These are phyloP conservation scores for Scheffersomyces parashehatae DNA, from an alignment of 1,139 yeast species.

Conservation along the genomic window DNA sequence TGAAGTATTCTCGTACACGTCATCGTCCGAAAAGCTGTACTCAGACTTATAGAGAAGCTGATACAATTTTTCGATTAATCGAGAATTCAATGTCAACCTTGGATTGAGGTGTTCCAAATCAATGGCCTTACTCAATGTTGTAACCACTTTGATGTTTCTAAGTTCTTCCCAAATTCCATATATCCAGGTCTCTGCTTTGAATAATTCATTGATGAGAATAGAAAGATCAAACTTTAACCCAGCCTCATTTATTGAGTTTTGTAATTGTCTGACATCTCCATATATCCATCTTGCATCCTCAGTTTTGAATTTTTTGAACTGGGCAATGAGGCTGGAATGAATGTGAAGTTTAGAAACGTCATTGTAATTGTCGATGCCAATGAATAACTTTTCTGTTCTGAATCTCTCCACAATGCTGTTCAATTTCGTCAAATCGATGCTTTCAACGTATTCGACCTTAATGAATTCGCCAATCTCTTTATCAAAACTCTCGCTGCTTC, in stretches of 20 bases:
- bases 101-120: constrained; percentile 18
- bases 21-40: constrained; percentile 43
- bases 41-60: constrained; percentile 32
- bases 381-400: constrained; percentile 27
- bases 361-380: constrained; percentile 26
- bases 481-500: constrained; percentile 31
- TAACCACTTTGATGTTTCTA: constrained; percentile 26
- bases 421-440: constrained; percentile 23
- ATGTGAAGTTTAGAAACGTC: constrained; percentile 29
- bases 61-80: constrained; percentile 27
- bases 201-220: constrained; percentile 22
- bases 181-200: constrained; percentile 46
- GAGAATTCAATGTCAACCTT: constrained; percentile 19
- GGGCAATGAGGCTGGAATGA: constrained; percentile 22
- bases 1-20: constrained; percentile 33
- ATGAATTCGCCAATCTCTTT: constrained; percentile 27
- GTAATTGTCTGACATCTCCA: constrained; percentile 27
- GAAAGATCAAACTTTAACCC: constrained; percentile 25
- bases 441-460: constrained; percentile 23
- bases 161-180: constrained; percentile 27
- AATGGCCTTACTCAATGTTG: constrained; percentile 23
- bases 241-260: constrained; percentile 23
- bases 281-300: constrained; percentile 12
- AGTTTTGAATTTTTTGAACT: constrained; percentile 16
- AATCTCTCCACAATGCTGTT: constrained; percentile 25